These are phyloP conservation scores for Mycena olivaceomarginata DNA, from an alignment of 768 basidiomycete species.

Conservation along the genomic window DNA sequence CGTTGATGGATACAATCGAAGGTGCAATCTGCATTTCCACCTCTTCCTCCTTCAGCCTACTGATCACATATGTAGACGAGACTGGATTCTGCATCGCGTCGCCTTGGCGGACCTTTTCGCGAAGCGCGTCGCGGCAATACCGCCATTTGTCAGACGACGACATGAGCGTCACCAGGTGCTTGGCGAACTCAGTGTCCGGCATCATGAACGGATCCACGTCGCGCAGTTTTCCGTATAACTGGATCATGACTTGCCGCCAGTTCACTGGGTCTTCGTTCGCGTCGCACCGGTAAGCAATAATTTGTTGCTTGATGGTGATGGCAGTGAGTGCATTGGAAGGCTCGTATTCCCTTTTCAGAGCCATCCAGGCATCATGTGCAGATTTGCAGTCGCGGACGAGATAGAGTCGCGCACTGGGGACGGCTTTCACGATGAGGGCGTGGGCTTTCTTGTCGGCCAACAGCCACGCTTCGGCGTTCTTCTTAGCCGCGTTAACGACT, in stretches of 20 bases:
- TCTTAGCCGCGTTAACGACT: constrained; percentile 5
- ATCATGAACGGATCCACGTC: constrained; percentile 36
- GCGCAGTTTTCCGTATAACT: constrained; percentile 33
- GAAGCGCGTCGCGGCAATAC: constrained; percentile 35
- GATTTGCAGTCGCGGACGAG: constrained; percentile 34
- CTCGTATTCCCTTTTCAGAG: constrained; percentile 41
- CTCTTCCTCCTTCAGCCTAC: constrained; percentile 23
- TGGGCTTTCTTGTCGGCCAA: constrained; percentile 37
- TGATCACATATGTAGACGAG: constrained; percentile 3
- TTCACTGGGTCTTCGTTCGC: constrained; percentile 22
- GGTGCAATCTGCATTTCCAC: constrained; percentile 27
- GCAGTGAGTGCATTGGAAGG: constrained; percentile 36
- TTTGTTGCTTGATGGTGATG: constrained; percentile 13
- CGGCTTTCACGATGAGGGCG: constrained; percentile 35
- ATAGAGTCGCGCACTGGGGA: constrained; percentile 34
- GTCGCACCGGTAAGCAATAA: not conserved
- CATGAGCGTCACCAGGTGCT: constrained; percentile 37
- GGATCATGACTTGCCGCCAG: constrained; percentile 34
- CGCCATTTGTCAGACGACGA: constrained; percentile 18
- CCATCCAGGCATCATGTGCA: constrained; percentile 35
- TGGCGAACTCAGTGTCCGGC: constrained; percentile 41
- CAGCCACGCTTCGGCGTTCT: constrained; percentile 36
- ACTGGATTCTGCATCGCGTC: not conserved
- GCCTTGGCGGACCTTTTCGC: constrained; percentile 9
- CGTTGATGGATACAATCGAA: constrained; percentile 28